Evolutionary conservation across 2,329 filamentous ascomycete genomes (phyloP).

Genomic region (Trematosphaeria pertusa): DNA sequence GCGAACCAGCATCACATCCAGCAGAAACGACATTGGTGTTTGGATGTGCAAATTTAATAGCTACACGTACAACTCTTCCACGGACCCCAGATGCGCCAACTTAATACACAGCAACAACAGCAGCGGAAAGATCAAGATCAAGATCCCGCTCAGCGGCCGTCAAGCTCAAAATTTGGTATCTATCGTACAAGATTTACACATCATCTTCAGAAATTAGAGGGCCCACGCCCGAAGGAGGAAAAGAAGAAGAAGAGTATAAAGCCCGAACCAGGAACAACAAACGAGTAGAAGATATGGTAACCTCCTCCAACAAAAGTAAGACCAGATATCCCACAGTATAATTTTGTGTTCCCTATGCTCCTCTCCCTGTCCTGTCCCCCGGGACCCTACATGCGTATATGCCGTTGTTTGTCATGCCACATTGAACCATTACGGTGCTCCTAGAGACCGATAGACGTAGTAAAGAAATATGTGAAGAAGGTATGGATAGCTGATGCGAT

Average conservation of each 20-base stretch:
- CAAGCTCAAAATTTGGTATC: background rate
- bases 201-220: background rate
- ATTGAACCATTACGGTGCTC: constrained; percentile 14
- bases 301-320: background rate
- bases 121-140: background rate
- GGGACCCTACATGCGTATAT: constrained; percentile 11
- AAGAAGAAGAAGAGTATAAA: constrained; percentile 2
- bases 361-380: background rate
- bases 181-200: constrained; percentile 5
- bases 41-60: too few relatives aligned
- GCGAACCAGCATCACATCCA: too few relatives aligned
- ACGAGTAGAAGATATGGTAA: background rate
- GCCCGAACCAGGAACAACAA: background rate
- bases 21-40: too few relatives aligned
- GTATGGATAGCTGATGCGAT: constrained; percentile 6
- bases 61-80: too few relatives aligned
- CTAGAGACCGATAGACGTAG: constrained; percentile 5
- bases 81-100: background rate
- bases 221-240: background rate
- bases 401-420: constrained; percentile 14
- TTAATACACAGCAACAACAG: background rate
- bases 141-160: constrained; percentile 7
- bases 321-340: background rate
- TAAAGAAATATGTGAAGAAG: constrained; percentile 3
- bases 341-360: background rate